phyloP scores from a whole-genome alignment of 257 asterid species.

The Solanum paucissectum region DNA sequence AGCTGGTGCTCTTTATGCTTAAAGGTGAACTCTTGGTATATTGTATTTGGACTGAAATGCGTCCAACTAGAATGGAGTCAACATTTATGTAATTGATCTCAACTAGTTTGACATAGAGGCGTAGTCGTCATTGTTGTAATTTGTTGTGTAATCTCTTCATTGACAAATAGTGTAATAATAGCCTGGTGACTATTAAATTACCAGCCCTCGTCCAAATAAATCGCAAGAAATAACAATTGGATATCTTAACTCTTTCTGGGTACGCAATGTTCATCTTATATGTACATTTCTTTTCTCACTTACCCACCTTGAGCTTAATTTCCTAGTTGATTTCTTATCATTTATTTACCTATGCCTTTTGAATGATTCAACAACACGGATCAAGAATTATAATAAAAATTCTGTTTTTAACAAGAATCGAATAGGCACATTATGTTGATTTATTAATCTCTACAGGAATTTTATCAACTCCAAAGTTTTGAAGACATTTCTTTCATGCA shows the following conservation, averaged over 20 bases:
- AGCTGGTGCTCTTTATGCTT: background rate
- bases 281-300: background rate
- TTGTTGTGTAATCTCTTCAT: background rate
- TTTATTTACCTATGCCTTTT: background rate
- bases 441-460: background rate
- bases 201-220: background rate
- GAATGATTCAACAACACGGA: background rate
- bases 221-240: background rate
- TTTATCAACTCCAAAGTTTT: background rate
- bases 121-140: background rate
- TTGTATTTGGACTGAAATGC: background rate
- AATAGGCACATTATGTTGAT: background rate
- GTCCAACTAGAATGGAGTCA: background rate
- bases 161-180: background rate
- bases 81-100: background rate
- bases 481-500: background rate
- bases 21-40: background rate
- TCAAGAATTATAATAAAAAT: background rate
- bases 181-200: background rate
- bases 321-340: background rate
- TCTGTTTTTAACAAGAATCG: background rate
- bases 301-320: background rate
- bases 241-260: background rate
- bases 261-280: background rate
- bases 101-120: background rate